Conservation (phyloP, 2,329 filamentous ascomycete species). For the Cadophora sp. region DNA sequence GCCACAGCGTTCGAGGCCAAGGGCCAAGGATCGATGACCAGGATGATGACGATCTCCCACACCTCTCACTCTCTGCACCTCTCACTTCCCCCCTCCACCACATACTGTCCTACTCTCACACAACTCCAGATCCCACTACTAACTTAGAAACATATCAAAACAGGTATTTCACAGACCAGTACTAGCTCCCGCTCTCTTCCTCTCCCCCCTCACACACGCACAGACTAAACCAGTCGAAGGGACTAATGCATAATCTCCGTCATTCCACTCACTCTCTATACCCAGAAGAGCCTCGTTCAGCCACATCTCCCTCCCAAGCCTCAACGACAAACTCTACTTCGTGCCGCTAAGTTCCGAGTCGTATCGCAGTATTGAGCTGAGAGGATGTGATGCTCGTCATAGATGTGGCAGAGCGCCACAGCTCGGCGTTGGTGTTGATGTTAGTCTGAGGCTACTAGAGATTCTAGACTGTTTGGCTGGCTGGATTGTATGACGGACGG, state of each 20-base stretch:
- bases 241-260: slow-evolving; percentile 1
- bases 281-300: not conserved
- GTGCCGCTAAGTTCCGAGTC: not conserved
- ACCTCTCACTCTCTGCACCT: not conserved
- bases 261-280: not conserved
- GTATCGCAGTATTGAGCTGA: not conserved
- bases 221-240: not conserved
- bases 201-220: not conserved
- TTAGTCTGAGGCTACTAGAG: not conserved
- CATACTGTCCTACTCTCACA: not conserved
- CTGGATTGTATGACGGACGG: not conserved
- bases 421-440: not conserved
- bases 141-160: not conserved
- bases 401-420: not conserved
- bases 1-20: not conserved
- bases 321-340: too few relatives aligned
- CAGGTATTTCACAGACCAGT: not conserved
- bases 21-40: not conserved
- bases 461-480: not conserved
- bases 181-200: not conserved
- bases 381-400: not conserved
- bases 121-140: not conserved
- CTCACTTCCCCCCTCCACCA: not conserved
- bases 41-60: not conserved
- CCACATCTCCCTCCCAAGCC: not conserved